A percentile compares a stretch with the other conserved stretches of the same genome.
phyloP scores from a whole-genome alignment of 768 basidiomycete species.

The Boletus edulis region DNA sequence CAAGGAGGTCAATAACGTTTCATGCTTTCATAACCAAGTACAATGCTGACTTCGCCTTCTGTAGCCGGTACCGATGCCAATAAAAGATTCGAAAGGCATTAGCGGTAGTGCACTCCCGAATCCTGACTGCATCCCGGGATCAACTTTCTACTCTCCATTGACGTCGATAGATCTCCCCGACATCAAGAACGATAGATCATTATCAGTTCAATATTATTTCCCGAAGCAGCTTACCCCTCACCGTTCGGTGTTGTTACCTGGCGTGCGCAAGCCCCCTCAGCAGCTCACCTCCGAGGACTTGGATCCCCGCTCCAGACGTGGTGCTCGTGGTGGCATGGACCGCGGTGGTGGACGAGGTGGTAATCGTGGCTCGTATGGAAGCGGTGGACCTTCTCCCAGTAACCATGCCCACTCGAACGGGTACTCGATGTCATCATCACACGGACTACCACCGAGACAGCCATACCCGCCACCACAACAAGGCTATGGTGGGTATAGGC shows the following conservation, averaged over 20 bases:
- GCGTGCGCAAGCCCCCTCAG: conserved; percentile 56
- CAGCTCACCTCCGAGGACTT: conserved; percentile 68
- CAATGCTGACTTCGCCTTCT: conserved; percentile 16
- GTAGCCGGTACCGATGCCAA: conserved; percentile 75
- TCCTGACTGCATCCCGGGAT: conserved; percentile 87
- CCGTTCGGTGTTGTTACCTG: conserved; percentile 77
- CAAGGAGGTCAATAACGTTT: conserved; percentile 52
- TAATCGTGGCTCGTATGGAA: conserved; percentile 23
- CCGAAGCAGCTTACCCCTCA: conserved; percentile 86
- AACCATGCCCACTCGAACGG: conserved; percentile 17
- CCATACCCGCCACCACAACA: conserved; percentile 19
- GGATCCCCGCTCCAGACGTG: conserved; percentile 57
- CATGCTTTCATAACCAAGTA: not conserved
- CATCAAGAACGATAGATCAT: conserved; percentile 81
- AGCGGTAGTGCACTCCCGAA: conserved; percentile 79
- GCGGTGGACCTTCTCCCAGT: not conserved
- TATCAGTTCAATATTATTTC: conserved; percentile 87
- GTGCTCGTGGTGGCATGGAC: conserved; percentile 41
- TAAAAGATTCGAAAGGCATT: conserved; percentile 70
- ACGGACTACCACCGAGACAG: conserved; percentile 18
- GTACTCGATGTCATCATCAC: conserved; percentile 17
- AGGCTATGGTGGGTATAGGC: conserved; percentile 32
- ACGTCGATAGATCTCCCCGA: conserved; percentile 60
- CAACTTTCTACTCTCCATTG: conserved; percentile 82
- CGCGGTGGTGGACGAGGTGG: conserved; percentile 34